Evolutionary conservation across 805 yeast genomes (phyloP).

Genomic region (Metschnikowia cubensis): DNA sequence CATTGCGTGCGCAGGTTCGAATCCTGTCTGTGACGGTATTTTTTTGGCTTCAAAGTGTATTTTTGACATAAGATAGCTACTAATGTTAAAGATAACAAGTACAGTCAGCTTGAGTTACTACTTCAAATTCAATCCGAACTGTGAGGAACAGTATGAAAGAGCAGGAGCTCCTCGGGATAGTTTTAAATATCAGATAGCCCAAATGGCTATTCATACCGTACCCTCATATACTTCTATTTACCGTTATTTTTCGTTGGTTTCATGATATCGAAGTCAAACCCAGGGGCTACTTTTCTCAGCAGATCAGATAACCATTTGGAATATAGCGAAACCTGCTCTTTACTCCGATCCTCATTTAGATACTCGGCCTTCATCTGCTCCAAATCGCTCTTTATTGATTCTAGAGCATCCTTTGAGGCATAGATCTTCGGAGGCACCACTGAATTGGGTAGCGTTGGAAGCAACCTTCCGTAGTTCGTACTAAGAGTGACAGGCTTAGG

Average conservation of each 20-base stretch:
- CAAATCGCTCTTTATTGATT: slow-evolving; percentile 26
- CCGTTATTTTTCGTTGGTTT: slow-evolving; percentile 20
- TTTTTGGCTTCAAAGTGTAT: neutral
- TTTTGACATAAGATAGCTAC: too few relatives aligned
- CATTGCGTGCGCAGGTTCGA: slow-evolving; percentile 89
- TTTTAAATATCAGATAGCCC: neutral
- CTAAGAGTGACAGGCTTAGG: slow-evolving; percentile 56
- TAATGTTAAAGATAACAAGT: too few relatives aligned
- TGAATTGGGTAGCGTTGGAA: slow-evolving; percentile 30
- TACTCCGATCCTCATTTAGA: slow-evolving; percentile 8
- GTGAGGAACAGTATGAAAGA: neutral
- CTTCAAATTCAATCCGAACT: too few relatives aligned
- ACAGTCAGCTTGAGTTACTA: too few relatives aligned
- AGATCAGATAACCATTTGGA: slow-evolving; percentile 29
- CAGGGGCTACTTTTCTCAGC: slow-evolving; percentile 39
- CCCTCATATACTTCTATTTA: neutral
- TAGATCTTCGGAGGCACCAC: slow-evolving; percentile 38
- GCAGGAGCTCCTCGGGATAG: neutral
- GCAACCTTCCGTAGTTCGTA: slow-evolving; percentile 39
- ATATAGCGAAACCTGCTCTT: slow-evolving; percentile 17
- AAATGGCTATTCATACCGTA: neutral
- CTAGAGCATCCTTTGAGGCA: slow-evolving; percentile 23
- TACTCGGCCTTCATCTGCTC: slow-evolving; percentile 12
- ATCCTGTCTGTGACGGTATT: slow-evolving; percentile 93
- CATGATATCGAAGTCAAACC: slow-evolving; percentile 31